Evolutionary conservation across 169 alveolate species (phyloP), one percentile per base, ranked within the genome.

Genomic region (Cardiosporidium cionae): DNA sequence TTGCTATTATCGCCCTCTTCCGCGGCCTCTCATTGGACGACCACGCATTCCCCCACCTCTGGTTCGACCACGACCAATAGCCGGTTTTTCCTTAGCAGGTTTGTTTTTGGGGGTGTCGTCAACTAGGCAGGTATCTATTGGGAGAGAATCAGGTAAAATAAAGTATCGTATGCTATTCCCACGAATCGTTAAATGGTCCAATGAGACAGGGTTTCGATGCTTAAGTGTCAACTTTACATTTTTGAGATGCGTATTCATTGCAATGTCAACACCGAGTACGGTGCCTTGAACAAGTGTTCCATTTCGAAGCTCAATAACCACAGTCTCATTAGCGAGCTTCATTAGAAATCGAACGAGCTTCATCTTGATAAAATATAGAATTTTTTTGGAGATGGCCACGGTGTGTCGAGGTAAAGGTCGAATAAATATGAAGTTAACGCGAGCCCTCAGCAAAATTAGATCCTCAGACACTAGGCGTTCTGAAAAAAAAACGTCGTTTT

Each of bases 241-340:
- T 84, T 96, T 95, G 83, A 97, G 84, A 82, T 97, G 99, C 29
- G 99, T 97, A 85, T 97, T 97, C 99, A 97, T 97, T 68, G 97
- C 91, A 7, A 97, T 91, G 77, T 97, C 99, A 7, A 97, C 98
- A 44, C 97, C 98, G 58, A 91, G 89, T 25, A 96, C 90, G 1
- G 98, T 91, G 5, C 99, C 99, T 23, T 91, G 94, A 34, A 97
- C 87, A 52, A 95, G 93, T 0, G 99, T 95, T 32, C 81, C 99
- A 85, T 97, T 97, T 87, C 96, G 95, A 68, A 97, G 87, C 87
- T 96, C 99, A 58, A 97, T 90, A 35, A 98, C 94, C 54, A 96
- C 99, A 32, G 97, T 88, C 91, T 97, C 98, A 77, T 92, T 93
- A 52, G 94, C 95, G 33, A 97, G 91, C 78, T 95, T 94, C 98